Percentiles rank a stretch among this genome's conserved stretches.
phyloP scores from a whole-genome alignment of 345 rosid species.

The Sonneratia alba region DNA sequence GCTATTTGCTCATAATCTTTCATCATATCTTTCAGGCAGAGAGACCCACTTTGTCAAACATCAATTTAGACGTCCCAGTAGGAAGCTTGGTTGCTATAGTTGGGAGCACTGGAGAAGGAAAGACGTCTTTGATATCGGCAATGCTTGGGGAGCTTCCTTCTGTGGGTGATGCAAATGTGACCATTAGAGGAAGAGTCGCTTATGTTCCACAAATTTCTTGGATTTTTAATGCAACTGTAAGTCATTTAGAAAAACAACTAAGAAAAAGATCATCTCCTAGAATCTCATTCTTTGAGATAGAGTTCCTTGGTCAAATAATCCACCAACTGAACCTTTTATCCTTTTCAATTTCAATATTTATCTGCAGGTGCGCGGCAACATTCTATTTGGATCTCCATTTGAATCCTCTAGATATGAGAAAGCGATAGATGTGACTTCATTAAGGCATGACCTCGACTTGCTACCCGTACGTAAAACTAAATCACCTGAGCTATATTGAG shows the following conservation, averaged over 20 bases:
- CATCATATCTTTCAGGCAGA: constrained; percentile 33
- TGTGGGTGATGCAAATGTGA: constrained; percentile 32
- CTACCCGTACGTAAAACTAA: constrained; percentile 50
- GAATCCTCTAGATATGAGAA: constrained; percentile 51
- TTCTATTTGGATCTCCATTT: constrained; percentile 72
- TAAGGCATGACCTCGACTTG: constrained; percentile 73
- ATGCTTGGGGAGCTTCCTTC: constrained; percentile 88
- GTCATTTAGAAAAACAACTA: constrained; percentile 9
- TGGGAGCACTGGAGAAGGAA: constrained; percentile 97
- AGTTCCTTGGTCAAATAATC: too few relatives aligned
- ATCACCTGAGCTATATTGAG: constrained; percentile 12
- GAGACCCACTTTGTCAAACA: constrained; percentile 51
- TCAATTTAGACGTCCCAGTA: constrained; percentile 62
- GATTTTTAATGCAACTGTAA: constrained; percentile 95
- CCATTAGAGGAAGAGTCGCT: constrained; percentile 76
- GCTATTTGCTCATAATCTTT: too few relatives aligned
- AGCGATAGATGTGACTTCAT: constrained; percentile 67
- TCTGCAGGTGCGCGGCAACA: constrained; percentile 70
- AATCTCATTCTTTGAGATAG: too few relatives aligned
- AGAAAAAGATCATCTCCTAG: too few relatives aligned
- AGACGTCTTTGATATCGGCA: constrained; percentile 88
- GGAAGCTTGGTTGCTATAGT: constrained; percentile 87
- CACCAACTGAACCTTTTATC: too few relatives aligned
- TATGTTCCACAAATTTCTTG: constrained; percentile 96
- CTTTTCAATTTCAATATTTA: background rate